Percentiles rank a stretch among this genome's conserved stretches.
Conservation (phyloP, 768 basidiomycete genomes). For the Leccinum arenicola region DNA sequence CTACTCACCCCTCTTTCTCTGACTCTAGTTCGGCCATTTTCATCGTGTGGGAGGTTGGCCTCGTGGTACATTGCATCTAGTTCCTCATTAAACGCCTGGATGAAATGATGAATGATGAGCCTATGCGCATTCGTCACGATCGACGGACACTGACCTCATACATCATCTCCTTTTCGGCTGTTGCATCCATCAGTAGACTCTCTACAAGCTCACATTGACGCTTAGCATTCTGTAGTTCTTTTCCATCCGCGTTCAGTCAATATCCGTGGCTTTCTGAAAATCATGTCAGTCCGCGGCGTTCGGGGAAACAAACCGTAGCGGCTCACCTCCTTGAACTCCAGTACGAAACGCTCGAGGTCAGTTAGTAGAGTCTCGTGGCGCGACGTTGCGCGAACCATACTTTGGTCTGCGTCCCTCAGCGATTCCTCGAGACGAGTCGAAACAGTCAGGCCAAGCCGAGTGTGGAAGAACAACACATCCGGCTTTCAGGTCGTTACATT, state of each 20-base stretch:
- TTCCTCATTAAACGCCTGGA: constrained; percentile 90
- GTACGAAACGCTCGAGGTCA: constrained; percentile 47
- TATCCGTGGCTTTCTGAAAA: constrained; percentile 53
- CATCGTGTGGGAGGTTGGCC: constrained; percentile 73
- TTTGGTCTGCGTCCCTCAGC: constrained; percentile 54
- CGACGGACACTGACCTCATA: constrained; percentile 62
- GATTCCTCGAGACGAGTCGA: constrained; percentile 45
- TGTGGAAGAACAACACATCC: constrained; percentile 64
- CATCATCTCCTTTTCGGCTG: constrained; percentile 88
- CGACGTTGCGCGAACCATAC: constrained; percentile 48
- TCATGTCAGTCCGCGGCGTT: background rate
- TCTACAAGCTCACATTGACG: constrained; percentile 80
- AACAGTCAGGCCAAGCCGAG: constrained; percentile 51
- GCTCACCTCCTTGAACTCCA: constrained; percentile 59
- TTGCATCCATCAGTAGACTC: constrained; percentile 72
- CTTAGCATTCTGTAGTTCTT: constrained; percentile 59
- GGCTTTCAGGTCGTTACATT: constrained; percentile 29
- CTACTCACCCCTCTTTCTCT: constrained; percentile 76
- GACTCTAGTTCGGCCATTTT: constrained; percentile 68
- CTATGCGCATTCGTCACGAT: background rate
- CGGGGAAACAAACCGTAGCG: background rate
- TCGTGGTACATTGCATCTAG: constrained; percentile 90
- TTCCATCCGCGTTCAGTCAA: constrained; percentile 55
- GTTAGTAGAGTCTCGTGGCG: constrained; percentile 53
- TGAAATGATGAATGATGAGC: constrained; percentile 1